These are phyloP conservation scores for Pharus latifolius DNA, from an alignment of 176 grass and related monocot genomes.

Conservation along the genomic window DNA sequence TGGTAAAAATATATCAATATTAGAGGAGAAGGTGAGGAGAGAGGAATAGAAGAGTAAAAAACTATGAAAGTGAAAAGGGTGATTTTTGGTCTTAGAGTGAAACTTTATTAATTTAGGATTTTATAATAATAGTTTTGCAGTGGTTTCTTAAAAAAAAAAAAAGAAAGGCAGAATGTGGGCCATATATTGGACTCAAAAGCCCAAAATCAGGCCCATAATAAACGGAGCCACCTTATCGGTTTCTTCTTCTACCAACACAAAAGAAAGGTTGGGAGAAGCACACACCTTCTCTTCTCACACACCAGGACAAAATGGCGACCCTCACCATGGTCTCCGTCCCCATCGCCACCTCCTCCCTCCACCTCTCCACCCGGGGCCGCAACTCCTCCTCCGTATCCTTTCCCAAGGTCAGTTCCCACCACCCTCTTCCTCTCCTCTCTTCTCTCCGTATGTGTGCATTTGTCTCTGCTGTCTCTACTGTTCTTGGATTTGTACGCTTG, in stretches of 20 bases:
- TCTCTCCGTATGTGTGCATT: constrained; percentile 19
- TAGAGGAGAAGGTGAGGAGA: no score
- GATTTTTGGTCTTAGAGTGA: no score
- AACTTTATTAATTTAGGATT: no score
- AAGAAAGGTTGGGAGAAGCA: neutral
- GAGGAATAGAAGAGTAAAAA: no score
- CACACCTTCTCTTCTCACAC: neutral
- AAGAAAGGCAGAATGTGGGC: no score
- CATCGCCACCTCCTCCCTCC: constrained; percentile 37
- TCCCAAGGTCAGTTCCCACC: constrained; percentile 25
- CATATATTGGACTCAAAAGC: no score
- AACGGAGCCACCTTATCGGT: constrained; percentile 23
- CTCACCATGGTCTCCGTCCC: constrained; percentile 49
- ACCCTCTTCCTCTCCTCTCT: neutral
- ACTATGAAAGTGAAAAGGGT: no score
- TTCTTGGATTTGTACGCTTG: neutral
- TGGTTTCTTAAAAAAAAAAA: no score
- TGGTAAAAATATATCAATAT: no score
- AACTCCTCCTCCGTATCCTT: constrained; percentile 43
- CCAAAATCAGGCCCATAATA: neutral
- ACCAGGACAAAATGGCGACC: constrained; percentile 45
- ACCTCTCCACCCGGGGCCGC: constrained; percentile 30
- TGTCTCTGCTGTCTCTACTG: neutral
- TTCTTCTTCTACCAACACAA: neutral
- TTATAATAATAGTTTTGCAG: no score